phyloP scores from a whole-genome alignment of 352 stramenopile genomes.

The Thraustochytrium sp. region DNA sequence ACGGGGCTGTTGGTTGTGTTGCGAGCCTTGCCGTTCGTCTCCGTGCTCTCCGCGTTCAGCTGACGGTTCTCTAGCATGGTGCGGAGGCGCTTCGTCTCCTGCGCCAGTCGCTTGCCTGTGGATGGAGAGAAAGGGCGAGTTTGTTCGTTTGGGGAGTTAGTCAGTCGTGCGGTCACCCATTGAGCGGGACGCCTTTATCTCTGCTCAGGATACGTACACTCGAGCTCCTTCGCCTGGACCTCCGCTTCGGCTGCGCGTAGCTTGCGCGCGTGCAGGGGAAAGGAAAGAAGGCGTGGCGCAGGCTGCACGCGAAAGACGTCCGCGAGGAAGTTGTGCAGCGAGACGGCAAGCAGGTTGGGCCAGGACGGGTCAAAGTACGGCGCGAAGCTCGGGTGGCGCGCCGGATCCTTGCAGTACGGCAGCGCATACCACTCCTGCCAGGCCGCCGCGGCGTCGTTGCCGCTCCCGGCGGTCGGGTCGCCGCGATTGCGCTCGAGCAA shows the following conservation, averaged over 20 bases:
- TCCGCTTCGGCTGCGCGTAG: neutral
- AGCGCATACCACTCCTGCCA: conserved; percentile 16
- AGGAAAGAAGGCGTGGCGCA: neutral
- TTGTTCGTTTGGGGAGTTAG: neutral
- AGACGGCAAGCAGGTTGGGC: neutral
- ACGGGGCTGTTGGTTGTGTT: neutral
- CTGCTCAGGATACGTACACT: neutral
- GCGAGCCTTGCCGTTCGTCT: neutral
- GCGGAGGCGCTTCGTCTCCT: neutral
- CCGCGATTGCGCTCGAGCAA: neutral
- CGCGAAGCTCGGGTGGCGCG: neutral
- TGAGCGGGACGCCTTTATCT: neutral
- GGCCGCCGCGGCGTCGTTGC: neutral
- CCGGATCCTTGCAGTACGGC: neutral
- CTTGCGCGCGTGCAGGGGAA: neutral
- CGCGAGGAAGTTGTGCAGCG: conserved; percentile 17
- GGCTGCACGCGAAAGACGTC: neutral
- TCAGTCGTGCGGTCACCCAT: neutral
- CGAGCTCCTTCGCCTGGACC: neutral
- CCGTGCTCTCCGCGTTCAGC: neutral
- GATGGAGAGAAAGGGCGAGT: neutral
- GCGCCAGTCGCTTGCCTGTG: neutral
- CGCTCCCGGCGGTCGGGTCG: neutral
- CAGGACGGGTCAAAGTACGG: conserved; percentile 16
- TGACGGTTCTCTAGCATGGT: neutral